Base-by-base conservation (phyloP, 2,329 filamentous ascomycete species). In the Pseudonectria buxi region DNA sequence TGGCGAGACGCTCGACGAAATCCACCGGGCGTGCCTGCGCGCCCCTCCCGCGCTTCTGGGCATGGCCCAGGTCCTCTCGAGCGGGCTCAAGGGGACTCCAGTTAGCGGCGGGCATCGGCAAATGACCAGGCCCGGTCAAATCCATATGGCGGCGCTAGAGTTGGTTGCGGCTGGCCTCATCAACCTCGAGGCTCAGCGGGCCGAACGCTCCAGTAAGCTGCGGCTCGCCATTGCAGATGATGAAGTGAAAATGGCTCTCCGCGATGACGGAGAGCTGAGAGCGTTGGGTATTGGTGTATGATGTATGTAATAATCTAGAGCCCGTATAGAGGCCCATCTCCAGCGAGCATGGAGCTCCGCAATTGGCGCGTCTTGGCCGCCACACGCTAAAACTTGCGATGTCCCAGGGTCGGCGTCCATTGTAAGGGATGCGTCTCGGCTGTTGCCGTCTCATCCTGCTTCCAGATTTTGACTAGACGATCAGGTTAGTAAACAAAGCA, bases 401-500 rank as follows among this genome's bases (percentile, higher is more conserved):
- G 72, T 12, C 80, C 80, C 36, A 94, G 61, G 2, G 78, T 86
- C 14, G 89, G 89, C 54, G 85, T 87, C 92, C 92, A 98, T 29
- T 94, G 82, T 28, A 98, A 62, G 3, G 92, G 92, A 63, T 96
- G 88, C 2, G 84, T 85, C 59, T 96, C 87, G 26, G 84, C 83
- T 1, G 90, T 95, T 13, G 92, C 92, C 35, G 83, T 77, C 30
- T 94, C 86, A 58, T 98, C 92, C 49, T 83, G 84, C 62, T 89
- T 94, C 92, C 92, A 98, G 39, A 98, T 78, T 74, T 98, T 96
- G 61, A 95, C 73, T 80, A 28, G 7, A 34, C 5, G 33, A 35
- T 6, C 41, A 6, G 30, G 50, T 64, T 52, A 60, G 50, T 24
- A 44, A 33, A 9, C 18, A 22, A 22, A 15, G 28, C 6, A 10